Conservation (phyloP, 176 grass and related monocot species). For the Zoysia pacifica region DNA sequence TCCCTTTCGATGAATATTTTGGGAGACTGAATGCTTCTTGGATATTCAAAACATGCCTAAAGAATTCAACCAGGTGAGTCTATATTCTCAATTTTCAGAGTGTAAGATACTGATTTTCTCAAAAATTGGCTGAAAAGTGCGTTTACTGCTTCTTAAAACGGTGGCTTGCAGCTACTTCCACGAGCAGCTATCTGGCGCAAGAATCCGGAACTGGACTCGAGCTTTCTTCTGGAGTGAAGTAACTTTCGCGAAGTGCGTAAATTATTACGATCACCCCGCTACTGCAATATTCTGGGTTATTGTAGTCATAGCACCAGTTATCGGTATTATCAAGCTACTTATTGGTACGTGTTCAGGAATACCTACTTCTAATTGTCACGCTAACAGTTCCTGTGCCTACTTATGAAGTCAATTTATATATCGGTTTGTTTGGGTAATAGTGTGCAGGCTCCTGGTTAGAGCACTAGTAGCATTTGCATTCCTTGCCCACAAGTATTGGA, state of each 20-base stretch:
- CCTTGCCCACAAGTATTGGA: too few species aligned
- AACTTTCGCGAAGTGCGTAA: neutral
- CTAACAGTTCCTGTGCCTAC: neutral
- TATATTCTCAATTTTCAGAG: neutral
- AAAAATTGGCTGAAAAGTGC: too few species aligned
- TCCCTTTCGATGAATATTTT: too few species aligned
- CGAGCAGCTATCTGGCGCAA: neutral
- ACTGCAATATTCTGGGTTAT: neutral
- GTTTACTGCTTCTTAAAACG: too few species aligned
- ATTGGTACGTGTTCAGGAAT: neutral
- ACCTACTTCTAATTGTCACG: too few species aligned
- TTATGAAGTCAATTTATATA: neutral
- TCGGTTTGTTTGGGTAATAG: neutral
- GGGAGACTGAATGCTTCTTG: neutral
- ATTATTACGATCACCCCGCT: neutral
- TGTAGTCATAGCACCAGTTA: too few species aligned
- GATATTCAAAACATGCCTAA: neutral
- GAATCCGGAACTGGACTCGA: neutral
- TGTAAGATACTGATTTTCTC: neutral
- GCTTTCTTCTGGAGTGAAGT: conserved; percentile 4
- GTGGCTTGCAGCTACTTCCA: neutral
- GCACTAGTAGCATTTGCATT: neutral
- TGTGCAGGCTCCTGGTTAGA: conserved; percentile 29
- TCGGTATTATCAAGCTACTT: neutral
- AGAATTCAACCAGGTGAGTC: conserved; percentile 19